Base-by-base conservation (phyloP, 768 basidiomycete species). In the Piloderma croceum region DNA sequence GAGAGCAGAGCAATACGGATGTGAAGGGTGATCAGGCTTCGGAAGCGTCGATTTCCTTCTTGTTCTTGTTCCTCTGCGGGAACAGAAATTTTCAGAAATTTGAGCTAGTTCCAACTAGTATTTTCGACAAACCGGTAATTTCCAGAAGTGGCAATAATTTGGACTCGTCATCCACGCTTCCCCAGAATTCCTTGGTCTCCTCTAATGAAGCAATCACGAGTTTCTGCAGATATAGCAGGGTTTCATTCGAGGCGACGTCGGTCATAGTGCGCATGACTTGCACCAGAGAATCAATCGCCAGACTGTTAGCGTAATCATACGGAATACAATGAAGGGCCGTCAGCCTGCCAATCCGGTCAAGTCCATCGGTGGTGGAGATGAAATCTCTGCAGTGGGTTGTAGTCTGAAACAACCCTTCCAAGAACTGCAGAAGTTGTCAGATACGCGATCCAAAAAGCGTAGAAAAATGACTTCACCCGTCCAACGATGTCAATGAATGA, bases 361-460 rank as follows among this genome's bases (percentile, higher is more conserved):
- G 71, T 35, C 89, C 79, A 52, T 92, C 77, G 4, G 81, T 71
- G 45, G 74, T 70, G 34, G 73, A 65, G 44, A 96, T 78, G 58
- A 97, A 97, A 50, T 97, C 94, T 48, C 80, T 80, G 68, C 88
- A 88, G 59, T 97, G 89, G 18, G 81, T 78, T 2, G 80, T 72
- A 56, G 94, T 92, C 52, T 93, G 91, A 67, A 98, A 93, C 31
- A 98, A 73, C 5, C 96, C 93, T 59, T 93, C 90, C 39, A 93
- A 72, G 61, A 96, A 93, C 90, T 93, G 50, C 9, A 22, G 37
- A 33, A 37, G 32, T 41, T 37, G 46, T 42, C 17, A 40, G 31
- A 6, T 45, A 17, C 24, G 41, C 41, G 1, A 31, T 36, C 18
- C 20, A 11, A 32, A n/a, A 34, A 21, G 37, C 11, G 24, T 32